phyloP scores from a whole-genome alignment of 2,329 filamentous ascomycete genomes.

The Diatrype stigma region DNA sequence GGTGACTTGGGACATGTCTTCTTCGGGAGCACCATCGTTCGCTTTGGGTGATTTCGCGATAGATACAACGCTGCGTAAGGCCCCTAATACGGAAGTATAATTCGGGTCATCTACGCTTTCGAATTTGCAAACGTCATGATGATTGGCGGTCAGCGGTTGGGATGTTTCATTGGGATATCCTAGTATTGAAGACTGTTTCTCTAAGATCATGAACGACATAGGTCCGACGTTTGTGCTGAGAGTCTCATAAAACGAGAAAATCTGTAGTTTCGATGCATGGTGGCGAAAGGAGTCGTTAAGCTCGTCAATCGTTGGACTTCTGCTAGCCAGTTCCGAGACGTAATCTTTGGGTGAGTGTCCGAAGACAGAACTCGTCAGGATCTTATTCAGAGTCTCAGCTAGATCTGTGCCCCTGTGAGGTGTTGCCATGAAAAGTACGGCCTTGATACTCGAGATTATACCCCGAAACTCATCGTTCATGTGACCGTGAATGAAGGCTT shows the following conservation, averaged over 20 bases:
- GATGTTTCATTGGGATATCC: conserved; percentile 20
- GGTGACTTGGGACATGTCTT: neutral
- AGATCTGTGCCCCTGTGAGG: conserved; percentile 17
- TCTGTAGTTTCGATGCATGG: conserved; percentile 18
- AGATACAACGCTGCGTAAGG: conserved; percentile 11
- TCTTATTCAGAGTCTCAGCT: conserved; percentile 14
- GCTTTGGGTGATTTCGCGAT: conserved; percentile 2
- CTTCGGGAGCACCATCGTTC: neutral
- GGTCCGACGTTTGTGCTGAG: conserved; percentile 14
- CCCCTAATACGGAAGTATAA: conserved; percentile 12
- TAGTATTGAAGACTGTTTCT: conserved; percentile 20
- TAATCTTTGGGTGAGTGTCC: conserved; percentile 16
- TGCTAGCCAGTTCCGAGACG: conserved; percentile 18
- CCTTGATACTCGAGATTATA: conserved; percentile 11
- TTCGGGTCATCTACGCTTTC: conserved; percentile 12
- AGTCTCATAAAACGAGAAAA: conserved; percentile 32
- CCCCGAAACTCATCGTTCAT: conserved; percentile 13
- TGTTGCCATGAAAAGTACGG: conserved; percentile 16
- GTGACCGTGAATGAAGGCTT: conserved; percentile 13
- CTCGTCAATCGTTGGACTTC: conserved; percentile 16
- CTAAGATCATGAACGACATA: conserved; percentile 11
- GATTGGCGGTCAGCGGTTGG: conserved; percentile 20
- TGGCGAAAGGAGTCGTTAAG: conserved; percentile 31
- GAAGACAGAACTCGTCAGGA: conserved; percentile 11
- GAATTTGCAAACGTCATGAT: conserved; percentile 25